These are phyloP conservation scores for Aphanomyces cochlioides DNA, from an alignment of 352 stramenopile species.

Conservation along the genomic window DNA sequence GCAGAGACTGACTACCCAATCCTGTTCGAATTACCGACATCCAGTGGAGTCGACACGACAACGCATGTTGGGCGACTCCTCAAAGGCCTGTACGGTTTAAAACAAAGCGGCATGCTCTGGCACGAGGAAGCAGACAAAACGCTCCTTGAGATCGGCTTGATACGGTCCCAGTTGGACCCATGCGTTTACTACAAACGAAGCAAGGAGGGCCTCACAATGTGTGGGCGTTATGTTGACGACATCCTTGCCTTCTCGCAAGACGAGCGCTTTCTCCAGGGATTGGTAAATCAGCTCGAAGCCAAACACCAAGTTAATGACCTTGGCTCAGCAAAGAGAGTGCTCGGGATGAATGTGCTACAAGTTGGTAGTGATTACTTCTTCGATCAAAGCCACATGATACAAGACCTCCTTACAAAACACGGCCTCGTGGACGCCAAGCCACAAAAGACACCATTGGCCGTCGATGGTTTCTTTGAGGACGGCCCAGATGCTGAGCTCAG, in stretches of 20 bases:
- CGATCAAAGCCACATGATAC: not conserved
- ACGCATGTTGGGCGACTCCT: constrained; percentile 25
- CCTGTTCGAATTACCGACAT: constrained; percentile 26
- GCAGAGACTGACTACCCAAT: constrained; percentile 33
- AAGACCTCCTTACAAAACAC: not conserved
- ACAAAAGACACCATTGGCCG: not conserved
- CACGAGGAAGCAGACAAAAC: constrained; percentile 32
- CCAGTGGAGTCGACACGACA: not conserved
- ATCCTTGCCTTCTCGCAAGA: constrained; percentile 30
- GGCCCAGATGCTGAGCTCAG: no score
- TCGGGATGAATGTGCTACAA: not conserved
- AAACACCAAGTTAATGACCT: not conserved
- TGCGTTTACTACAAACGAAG: constrained; percentile 34
- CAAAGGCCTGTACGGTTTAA: constrained; percentile 37
- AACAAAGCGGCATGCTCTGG: constrained; percentile 39
- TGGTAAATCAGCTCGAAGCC: not conserved
- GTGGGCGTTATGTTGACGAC: constrained; percentile 38
- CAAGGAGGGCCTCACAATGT: not conserved
- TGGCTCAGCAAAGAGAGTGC: not conserved
- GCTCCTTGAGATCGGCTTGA: constrained; percentile 32
- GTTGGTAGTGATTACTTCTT: not conserved
- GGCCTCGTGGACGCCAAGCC: not conserved
- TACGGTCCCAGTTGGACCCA: constrained; percentile 33
- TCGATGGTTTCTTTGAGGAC: not conserved
- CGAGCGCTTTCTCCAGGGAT: not conserved